Percentiles rank a stretch among this genome's conserved stretches.
These are phyloP conservation scores for Insectozyma bohioensis DNA, from an alignment of 1,139 yeast genomes.

Conservation along the genomic window DNA sequence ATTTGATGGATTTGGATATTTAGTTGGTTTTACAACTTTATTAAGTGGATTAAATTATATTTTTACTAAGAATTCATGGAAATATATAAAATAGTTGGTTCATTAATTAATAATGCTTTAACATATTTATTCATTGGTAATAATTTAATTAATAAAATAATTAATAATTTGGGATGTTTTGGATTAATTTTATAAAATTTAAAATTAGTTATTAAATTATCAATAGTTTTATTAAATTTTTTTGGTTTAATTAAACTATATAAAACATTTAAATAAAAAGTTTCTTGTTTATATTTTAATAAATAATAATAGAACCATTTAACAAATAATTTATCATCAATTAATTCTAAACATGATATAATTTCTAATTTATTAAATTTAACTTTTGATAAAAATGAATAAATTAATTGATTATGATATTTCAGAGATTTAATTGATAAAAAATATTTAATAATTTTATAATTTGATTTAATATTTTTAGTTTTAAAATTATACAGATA, in stretches of 20 bases:
- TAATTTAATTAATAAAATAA: constrained; percentile 4
- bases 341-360: not conserved
- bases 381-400: constrained; percentile 6
- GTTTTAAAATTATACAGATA: constrained; percentile 7
- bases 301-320: constrained; percentile 12
- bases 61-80: constrained; percentile 66
- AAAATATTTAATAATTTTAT: constrained; percentile 12
- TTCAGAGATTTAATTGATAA: constrained; percentile 3
- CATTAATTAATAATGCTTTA: constrained; percentile 12
- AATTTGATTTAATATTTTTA: constrained; percentile 3
- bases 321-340: constrained; percentile 1
- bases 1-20: constrained; percentile 19
- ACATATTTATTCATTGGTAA: constrained; percentile 8
- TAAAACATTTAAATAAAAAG: constrained; percentile 10
- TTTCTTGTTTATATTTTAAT: constrained; percentile 6
- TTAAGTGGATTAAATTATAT: constrained; percentile 78
- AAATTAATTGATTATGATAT: constrained; percentile 10
- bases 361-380: not conserved
- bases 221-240: constrained; percentile 8
- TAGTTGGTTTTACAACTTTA: constrained; percentile 77
- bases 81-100: constrained; percentile 20
- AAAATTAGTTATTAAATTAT: constrained; percentile 5
- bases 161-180: not conserved
- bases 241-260: not conserved
- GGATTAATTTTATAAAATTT: constrained; percentile 1